Conservation (phyloP, 2,329 filamentous ascomycete species). For the Curvularia lunata region DNA sequence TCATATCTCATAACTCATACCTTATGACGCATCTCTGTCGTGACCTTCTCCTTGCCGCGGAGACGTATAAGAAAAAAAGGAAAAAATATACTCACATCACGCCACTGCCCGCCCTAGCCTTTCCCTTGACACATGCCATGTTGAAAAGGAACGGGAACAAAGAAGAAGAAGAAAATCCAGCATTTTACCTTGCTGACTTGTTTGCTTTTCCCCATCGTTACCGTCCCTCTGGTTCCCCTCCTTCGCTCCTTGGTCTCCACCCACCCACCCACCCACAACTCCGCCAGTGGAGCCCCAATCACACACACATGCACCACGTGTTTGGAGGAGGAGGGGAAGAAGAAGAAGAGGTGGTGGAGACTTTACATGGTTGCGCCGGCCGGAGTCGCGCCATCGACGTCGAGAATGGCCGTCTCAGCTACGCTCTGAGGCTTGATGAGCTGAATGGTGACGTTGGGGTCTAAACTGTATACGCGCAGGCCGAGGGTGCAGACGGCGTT, state of each 20-base stretch:
- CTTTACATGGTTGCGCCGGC: conserved; percentile 45
- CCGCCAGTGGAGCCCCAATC: no score
- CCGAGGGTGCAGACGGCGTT: conserved; percentile 67
- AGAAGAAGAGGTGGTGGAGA: no score
- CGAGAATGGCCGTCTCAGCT: conserved; percentile 41
- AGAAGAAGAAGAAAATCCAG: not conserved
- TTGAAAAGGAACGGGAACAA: not conserved
- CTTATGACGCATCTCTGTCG: not conserved
- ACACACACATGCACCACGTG: no score
- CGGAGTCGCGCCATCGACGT: conserved; percentile 38
- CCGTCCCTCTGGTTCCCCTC: not conserved
- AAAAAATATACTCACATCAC: not conserved
- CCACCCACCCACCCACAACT: not conserved
- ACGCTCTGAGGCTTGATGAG: conserved; percentile 38
- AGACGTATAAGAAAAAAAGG: not conserved
- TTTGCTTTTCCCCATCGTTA: not conserved
- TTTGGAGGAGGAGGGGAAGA: no score
- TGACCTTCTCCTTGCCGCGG: not conserved
- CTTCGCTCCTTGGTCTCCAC: no score
- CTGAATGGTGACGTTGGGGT: conserved; percentile 41
- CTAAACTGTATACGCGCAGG: conserved; percentile 57
- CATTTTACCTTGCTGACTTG: not conserved
- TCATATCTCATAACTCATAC: not conserved
- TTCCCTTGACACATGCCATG: not conserved
- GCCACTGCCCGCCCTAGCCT: not conserved